Evolutionary conservation across 768 basidiomycete genomes (phyloP).

Genomic region (Filobasidium wieringae): DNA sequence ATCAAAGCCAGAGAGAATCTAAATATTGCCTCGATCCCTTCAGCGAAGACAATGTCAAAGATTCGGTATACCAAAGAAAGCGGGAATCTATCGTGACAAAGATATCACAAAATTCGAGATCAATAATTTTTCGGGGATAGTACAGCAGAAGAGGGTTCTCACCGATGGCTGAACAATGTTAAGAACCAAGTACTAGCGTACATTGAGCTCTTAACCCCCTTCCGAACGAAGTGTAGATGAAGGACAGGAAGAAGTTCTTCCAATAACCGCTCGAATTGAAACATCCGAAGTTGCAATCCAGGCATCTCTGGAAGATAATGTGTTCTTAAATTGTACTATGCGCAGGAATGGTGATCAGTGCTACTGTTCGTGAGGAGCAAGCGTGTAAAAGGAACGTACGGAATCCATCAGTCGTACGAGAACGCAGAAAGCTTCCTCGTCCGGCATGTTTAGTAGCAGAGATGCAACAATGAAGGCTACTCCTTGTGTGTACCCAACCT

Average conservation of each 20-base stretch:
- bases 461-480: constrained; percentile 93
- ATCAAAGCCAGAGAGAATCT: constrained; percentile 80
- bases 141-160: constrained; percentile 21
- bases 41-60: constrained; percentile 90
- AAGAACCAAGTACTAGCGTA: constrained; percentile 98
- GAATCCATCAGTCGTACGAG: constrained; percentile 90
- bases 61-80: constrained; percentile 89
- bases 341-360: neutral
- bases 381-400: constrained; percentile 14
- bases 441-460: constrained; percentile 95
- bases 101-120: too few relatives aligned
- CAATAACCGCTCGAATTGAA: constrained; percentile 82
- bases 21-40: constrained; percentile 93
- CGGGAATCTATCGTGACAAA: constrained; percentile 62
- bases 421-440: constrained; percentile 95
- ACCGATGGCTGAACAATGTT: constrained; percentile 92
- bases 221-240: constrained; percentile 82
- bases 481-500: constrained; percentile 97
- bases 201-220: constrained; percentile 96
- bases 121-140: neutral
- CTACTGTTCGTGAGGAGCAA: neutral
- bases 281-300: constrained; percentile 77
- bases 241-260: constrained; percentile 87
- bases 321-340: constrained; percentile 71
- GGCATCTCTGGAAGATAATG: constrained; percentile 99